Evolutionary conservation across 495 filamentous ascomycete genomes (phyloP).

Genomic region (Talaromyces nanjingensis): DNA sequence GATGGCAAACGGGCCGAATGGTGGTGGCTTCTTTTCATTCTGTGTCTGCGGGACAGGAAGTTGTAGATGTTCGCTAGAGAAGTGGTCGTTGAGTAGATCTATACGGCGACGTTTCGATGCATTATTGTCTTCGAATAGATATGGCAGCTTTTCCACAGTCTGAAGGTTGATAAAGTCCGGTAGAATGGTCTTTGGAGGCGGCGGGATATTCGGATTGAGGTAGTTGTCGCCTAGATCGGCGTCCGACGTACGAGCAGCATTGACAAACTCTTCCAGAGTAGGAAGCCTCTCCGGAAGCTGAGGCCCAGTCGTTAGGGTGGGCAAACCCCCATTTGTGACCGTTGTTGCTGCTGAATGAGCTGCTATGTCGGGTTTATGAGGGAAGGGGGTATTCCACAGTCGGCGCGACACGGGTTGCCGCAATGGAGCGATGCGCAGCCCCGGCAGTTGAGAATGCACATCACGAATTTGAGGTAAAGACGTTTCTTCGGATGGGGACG

Average conservation of each 20-base stretch:
- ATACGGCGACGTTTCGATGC: conserved; percentile 35
- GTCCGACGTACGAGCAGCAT: conserved; percentile 27
- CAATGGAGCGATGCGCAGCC: conserved; percentile 44
- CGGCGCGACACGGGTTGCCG: conserved; percentile 41
- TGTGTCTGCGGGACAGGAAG: conserved; percentile 41
- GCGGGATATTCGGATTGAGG: conserved; percentile 22
- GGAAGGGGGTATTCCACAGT: conserved; percentile 33
- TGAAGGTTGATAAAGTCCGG: conserved; percentile 43
- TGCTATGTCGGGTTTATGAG: conserved; percentile 42
- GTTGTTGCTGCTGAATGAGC: conserved; percentile 21
- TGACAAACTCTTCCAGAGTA: conserved; percentile 29
- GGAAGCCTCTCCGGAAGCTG: conserved; percentile 22
- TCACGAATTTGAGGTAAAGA: conserved; percentile 30
- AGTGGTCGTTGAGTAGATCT: conserved; percentile 36
- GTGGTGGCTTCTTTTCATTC: conserved; percentile 40
- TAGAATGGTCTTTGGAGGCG: conserved; percentile 35
- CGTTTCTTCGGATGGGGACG: conserved; percentile 29
- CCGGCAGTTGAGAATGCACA: conserved; percentile 31
- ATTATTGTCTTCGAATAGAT: conserved; percentile 36
- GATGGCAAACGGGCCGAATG: conserved; percentile 52
- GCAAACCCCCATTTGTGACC: conserved; percentile 15
- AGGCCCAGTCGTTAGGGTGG: conserved; percentile 20
- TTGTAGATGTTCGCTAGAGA: conserved; percentile 41
- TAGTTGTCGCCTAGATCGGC: conserved; percentile 20
- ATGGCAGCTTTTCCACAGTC: conserved; percentile 38